Base-by-base conservation (phyloP, 1,284 basidiomycete genomes). In the Cutaneotrichosporon sp. region DNA sequence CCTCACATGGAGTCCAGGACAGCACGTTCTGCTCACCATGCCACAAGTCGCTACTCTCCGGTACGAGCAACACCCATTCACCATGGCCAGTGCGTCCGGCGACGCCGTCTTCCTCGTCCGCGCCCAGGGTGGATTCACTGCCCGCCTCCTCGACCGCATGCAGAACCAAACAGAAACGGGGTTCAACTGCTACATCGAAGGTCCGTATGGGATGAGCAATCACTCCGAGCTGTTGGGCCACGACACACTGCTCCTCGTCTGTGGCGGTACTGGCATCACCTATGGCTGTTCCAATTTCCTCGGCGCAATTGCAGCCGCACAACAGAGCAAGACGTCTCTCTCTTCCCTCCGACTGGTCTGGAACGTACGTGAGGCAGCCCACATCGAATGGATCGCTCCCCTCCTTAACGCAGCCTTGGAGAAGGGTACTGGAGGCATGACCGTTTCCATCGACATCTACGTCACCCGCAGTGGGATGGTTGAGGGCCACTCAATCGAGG, bases 1-100 rank as follows among this genome's bases (percentile, higher is more conserved):
- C 30, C 51, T 63, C 5, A 40, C 53, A 60, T 78, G 75, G 75
- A 53, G 60, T 7, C 68, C 75, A 0, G 76, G 76, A 14, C 75
- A 78, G 65, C 76, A 80, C 61, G 74, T 73, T 36, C 77, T 72
- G 68, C 58, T 78, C 31, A 65, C 73, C 56, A 72, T 75, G 67
- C 78, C 78, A 1, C 66, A 65, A 2, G 68, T 78, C 60, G 74
- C 76, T 6, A 56, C 66, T 0, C 65, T 76, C 1, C 76, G 76
- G 10, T 77, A 76, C 72, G 78, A 80, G 67, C 71, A 74, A 26
- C 78, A 80, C 64, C 78, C 78, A 8, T 76, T 80, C 67, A 78
- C 76, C 2, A 71, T 74, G 16, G 66, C 71, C 21, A 74, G 74
- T 16, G 65, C 73, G 0, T 71, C 72, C 0, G 60, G 62, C 52